Evolutionary conservation across 495 filamentous ascomycete species (phyloP), one percentile per base, ranked within the genome.

Genomic region (Elaphomyces granulatus): DNA sequence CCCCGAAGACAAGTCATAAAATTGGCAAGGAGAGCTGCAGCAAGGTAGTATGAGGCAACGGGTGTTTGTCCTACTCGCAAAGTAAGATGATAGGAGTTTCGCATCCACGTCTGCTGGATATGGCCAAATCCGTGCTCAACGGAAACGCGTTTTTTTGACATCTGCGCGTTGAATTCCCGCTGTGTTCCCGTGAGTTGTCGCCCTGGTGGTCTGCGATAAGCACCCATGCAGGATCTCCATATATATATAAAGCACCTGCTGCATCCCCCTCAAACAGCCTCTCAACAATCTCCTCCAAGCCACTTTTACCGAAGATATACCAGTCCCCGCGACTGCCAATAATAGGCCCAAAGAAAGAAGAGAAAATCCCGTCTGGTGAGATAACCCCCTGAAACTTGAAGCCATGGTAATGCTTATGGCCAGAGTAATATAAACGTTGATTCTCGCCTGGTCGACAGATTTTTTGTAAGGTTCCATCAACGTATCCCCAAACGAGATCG

Each of bases 371-470:
- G 15, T 17, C 34, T n/a, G 34, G n/a, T 18, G 34, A 18, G 20
- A 36, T 15, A 36, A 36, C n/a, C 3, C 34, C 34, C 34, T 36
- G 34, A 17, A 36, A 20, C 15, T 36, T 36, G 20, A 36, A 36
- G 3, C n/a, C n/a, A 36, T 36, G n/a, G 20, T 36, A 20, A n/a
- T 36, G 16, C 34, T 36, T 36, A 17, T 36, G 20, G 12, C n/a
- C 34, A n/a, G 34, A 36, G 17, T 36, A 15, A 20, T 36, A 36
- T 15, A 18, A 20, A 12, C 15, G n/a, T 15, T 36, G 34, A 17
- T 20, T 18, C 15, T 3, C 3, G n/a, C 20, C 34, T 15, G 34
- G n/a, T 10, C 34, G 3, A 36, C 34, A 36, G 20, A 20, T 36
- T 4, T 8, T 17, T 36, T 18, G 16, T n/a, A 36, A 36, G 16